A percentile compares a stretch with the other conserved stretches of the same genome.
Conservation (phyloP, 139 green algal genomes). For the Picochlorum sp. region DNA sequence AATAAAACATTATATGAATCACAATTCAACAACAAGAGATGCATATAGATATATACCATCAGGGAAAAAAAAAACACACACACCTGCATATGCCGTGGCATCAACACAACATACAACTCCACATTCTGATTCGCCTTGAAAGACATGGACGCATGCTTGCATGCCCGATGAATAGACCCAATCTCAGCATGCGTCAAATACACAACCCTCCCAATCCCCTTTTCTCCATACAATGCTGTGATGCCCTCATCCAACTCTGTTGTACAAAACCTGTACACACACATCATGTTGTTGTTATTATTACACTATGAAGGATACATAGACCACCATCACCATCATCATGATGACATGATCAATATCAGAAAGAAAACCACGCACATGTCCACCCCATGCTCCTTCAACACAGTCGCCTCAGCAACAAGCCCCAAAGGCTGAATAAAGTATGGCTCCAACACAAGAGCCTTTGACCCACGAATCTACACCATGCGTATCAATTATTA, state of each 20-base stretch:
- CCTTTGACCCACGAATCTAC: conserved; percentile 74
- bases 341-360: not conserved
- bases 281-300: no score
- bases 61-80: not conserved
- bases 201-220: conserved; percentile 19
- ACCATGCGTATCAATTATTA: not conserved
- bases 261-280: conserved; percentile 13
- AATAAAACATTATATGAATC: no score
- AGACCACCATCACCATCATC: no score
- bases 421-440: conserved; percentile 65
- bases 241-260: conserved; percentile 13
- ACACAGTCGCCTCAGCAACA: conserved; percentile 55
- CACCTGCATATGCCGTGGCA: conserved; percentile 18
- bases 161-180: conserved; percentile 10
- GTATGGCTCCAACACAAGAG: conserved; percentile 69
- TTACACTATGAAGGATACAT: no score
- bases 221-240: conserved; percentile 14
- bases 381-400: conserved; percentile 83
- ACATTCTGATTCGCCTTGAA: not conserved
- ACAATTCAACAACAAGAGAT: no score
- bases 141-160: conserved; percentile 19
- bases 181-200: conserved; percentile 21
- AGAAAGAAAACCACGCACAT: conserved; percentile 36
- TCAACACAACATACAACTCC: conserved; percentile 7
- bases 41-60: no score